Evolutionary conservation across 2,329 filamentous ascomycete species (phyloP), one percentile per base, ranked within the genome.

Genomic region (Cercospora sesami): DNA sequence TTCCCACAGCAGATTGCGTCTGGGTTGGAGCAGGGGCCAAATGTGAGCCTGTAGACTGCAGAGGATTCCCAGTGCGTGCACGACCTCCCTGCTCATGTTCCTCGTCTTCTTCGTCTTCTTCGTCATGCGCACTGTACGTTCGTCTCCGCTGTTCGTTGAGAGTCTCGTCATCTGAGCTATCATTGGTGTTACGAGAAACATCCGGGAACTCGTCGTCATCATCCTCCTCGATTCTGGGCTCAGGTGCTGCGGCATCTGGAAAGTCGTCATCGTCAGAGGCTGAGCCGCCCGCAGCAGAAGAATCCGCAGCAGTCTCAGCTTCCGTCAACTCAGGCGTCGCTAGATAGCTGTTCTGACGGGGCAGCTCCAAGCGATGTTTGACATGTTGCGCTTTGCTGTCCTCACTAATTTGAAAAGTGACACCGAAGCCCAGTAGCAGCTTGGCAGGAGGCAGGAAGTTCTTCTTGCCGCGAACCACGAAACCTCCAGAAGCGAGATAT

Each of bases 391-490:
- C 86, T 78, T 93, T 91, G 80, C 93, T 97, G 75, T 94, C 91
- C 65, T 96, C 91, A 74, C 92, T 96, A 63, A 98, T 90, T 74
- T 89, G 90, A 79, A 96, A 99, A 79, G 96, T 85, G 55, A 97
- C 86, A 1, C 89, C 94, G 76, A 98, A 92, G 0, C 95, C 95
- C 33, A 99, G 86, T 1, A 97, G 83, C 30, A 98, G 84, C 75
- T 94, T 93, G 6, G 93, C 90, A 1, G 95, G 94, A 0, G 94
- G 92, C 39, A 99, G 80, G 73, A 91, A 95, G 75, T 97, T 97
- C 82, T 97, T 98, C 81, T 91, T 91, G 2, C 94, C 94, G 42
- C 87, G 86, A 59, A 97, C 85, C 79, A 90, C 87, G 78, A 99
- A 97, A 70, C 87, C 87, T 18, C 94, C 95, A 0, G 87, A 84